Evolutionary conservation across 192 early-diverging fungal genomes (phyloP), one percentile per base, ranked within the genome.

Genomic region (Chytriomyces sp.): DNA sequence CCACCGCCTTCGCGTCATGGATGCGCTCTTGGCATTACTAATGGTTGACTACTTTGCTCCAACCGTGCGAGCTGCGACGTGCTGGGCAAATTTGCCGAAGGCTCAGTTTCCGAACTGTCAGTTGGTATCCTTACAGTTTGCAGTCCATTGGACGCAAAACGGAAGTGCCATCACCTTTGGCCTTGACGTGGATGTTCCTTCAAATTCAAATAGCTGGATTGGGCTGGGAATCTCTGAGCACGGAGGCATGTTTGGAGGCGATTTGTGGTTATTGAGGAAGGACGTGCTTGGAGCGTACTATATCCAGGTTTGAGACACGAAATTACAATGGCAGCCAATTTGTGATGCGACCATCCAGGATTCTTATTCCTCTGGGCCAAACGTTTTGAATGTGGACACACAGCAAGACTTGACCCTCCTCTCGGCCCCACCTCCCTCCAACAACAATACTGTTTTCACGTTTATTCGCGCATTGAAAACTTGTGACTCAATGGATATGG

Each of bases 191-290:
- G 72, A 62, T 14, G 62, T 73, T 12, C 52, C 61, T 17, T 19
- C 61, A 49, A 44, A 17, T 49, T 3, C 17, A 53, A 28, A 53
- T 5, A 17, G 64, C 8, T 73, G 72, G 72, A 30, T 73, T 26
- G 72, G 61, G 2, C 17, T 73, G 28, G 72, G 72, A n/a, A 19
- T 72, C 19, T 59, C 55, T 19, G 60, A 72, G 5, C 30, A 36
- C 30, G 72, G 72, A 10, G 72, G 72, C 12, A 73, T 73, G 72
- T 44, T 34, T 36, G 72, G 72, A 28, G 72, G 61, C 19, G 72
- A 73, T 59, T 38, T 64, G 6, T 73, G 59, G 60, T 53, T 64
- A 14, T 26, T 73, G 34, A 34, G 5, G 17, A 10, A 49, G 37
- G 37, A 64, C 6, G 6, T 8, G 19, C 37, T 39, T 32, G 6